A percentile compares a stretch with the other conserved stretches of the same genome.
These are phyloP conservation scores for Rhynchosporium graminicola DNA, from an alignment of 2,329 filamentous ascomycete species.

Conservation along the genomic window DNA sequence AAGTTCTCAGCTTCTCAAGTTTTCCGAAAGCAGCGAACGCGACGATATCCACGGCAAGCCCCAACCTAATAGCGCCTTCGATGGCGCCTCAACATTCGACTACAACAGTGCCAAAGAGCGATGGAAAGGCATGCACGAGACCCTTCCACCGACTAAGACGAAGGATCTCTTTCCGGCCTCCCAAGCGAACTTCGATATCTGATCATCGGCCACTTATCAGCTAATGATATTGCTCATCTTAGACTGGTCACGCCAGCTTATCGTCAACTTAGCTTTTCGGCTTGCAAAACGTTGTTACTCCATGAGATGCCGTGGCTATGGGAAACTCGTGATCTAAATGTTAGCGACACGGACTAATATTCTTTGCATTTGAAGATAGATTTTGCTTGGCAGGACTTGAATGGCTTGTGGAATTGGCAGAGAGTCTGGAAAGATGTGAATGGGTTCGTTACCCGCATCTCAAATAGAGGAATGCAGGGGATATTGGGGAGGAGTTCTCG, in stretches of 20 bases:
- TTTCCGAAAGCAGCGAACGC: constrained; percentile 18
- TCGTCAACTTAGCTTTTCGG: constrained; percentile 27
- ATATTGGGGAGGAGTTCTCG: constrained; percentile 1
- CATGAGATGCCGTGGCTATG: constrained; percentile 37
- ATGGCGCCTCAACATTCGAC: background rate
- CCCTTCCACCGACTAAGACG: background rate
- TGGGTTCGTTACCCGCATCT: constrained; percentile 22
- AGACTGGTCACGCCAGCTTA: constrained; percentile 33
- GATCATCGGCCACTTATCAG: constrained; percentile 28
- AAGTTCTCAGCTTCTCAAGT: constrained; percentile 27
- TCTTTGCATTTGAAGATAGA: constrained; percentile 29
- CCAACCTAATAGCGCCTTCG: background rate
- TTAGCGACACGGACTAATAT: constrained; percentile 32
- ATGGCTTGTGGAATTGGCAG: constrained; percentile 33
- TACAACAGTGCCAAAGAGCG: background rate
- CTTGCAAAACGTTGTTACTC: constrained; percentile 31
- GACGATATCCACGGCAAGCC: background rate
- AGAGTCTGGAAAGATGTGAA: constrained; percentile 35
- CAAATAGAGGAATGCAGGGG: constrained; percentile 4
- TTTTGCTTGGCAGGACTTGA: constrained; percentile 29
- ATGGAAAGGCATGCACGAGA: background rate
- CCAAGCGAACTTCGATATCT: constrained; percentile 30
- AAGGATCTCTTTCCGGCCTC: constrained; percentile 19
- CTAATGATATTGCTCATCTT: constrained; percentile 32
- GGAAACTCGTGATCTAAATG: constrained; percentile 25